Conservation (phyloP, 129 eudicot genomes). For the Glebionis coronaria region DNA sequence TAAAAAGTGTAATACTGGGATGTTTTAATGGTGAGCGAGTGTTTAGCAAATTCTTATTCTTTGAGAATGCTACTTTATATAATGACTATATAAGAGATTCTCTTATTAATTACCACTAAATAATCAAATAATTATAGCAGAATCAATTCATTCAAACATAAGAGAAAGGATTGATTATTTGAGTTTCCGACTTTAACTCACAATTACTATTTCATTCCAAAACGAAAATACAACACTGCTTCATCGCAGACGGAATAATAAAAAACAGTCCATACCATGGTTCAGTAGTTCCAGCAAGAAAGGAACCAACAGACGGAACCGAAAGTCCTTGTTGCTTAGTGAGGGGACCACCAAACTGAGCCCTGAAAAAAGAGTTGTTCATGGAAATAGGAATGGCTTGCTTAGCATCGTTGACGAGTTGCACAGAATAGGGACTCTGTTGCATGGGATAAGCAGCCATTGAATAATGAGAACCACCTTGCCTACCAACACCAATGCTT, state of each 20-base stretch:
- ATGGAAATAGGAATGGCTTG: slow-evolving; percentile 38
- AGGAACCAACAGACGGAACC: slow-evolving; percentile 41
- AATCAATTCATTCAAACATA: background rate
- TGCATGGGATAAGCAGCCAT: slow-evolving; percentile 41
- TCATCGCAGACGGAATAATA: background rate
- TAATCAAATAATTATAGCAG: background rate
- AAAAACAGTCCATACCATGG: slow-evolving; percentile 44
- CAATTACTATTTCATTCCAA: background rate
- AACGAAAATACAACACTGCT: background rate
- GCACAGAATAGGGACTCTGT: slow-evolving; percentile 40
- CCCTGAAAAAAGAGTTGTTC: slow-evolving; percentile 44
- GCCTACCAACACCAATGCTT: slow-evolving; percentile 40
- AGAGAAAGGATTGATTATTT: background rate
- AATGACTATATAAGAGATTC: too few species aligned
- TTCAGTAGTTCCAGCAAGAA: slow-evolving; percentile 61
- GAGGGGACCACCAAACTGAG: slow-evolving; percentile 47
- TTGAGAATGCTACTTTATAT: too few species aligned
- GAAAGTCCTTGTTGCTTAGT: slow-evolving; percentile 53
- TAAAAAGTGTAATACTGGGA: background rate
- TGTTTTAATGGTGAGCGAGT: too few species aligned
- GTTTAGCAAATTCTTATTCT: too few species aligned
- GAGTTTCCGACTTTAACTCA: too few species aligned
- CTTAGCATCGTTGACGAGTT: slow-evolving; percentile 35
- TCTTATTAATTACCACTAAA: background rate
- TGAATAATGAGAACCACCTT: slow-evolving; percentile 40